These are phyloP conservation scores for Pneumocystis carinii DNA, from an alignment of 1,139 yeast genomes.

Conservation along the genomic window DNA sequence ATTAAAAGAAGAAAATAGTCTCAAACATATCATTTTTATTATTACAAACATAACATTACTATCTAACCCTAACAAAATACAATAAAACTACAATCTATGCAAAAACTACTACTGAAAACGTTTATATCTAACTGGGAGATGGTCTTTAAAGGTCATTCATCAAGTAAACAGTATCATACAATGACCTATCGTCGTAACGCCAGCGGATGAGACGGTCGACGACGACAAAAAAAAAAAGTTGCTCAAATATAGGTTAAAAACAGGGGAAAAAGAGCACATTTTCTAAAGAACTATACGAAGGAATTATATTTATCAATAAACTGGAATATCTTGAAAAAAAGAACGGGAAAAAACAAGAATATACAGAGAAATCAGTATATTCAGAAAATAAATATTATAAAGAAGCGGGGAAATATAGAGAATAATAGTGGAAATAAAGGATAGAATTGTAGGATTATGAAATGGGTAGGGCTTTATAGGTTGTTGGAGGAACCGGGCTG, in stretches of 20 bases:
- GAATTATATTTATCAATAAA: background rate
- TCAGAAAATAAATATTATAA: too few species aligned
- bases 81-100: too few species aligned
- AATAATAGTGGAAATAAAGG: too few species aligned
- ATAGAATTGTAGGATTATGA: background rate
- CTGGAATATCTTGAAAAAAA: background rate
- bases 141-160: too few species aligned
- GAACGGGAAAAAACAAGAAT: background rate
- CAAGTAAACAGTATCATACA: too few species aligned
- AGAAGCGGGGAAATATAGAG: too few species aligned
- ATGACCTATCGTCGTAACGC: background rate
- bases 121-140: too few species aligned
- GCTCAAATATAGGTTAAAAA: background rate
- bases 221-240: background rate
- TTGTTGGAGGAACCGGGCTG: background rate
- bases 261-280: background rate
- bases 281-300: too few species aligned
- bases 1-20: background rate
- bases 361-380: too few species aligned
- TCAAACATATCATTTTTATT: background rate
- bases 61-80: background rate
- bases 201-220: background rate
- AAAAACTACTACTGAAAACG: too few species aligned
- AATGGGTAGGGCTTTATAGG: background rate
- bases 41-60: background rate